Evolutionary conservation across 148 eudicot species (phyloP), one percentile per base, ranked within the genome.

Genomic region (Nepenthes mirabilis): DNA sequence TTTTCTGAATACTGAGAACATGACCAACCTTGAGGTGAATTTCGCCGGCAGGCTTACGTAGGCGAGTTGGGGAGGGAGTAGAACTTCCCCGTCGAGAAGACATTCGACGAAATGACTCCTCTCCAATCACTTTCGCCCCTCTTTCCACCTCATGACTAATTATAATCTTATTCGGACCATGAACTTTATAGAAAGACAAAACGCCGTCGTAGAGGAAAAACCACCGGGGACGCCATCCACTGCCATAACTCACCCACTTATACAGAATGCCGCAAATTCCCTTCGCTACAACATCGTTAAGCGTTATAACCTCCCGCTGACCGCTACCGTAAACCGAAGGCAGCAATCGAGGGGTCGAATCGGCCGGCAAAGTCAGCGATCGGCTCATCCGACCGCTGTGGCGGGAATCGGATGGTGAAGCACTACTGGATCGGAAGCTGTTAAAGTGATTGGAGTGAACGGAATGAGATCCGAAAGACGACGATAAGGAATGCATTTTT

Each of bases 241-340:
- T 80, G 1, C 89, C 89, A 45, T 75, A 80, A 69, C 80, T 83
- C 60, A 80, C 89, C 89, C 89, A 83, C 55, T 83, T 83, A 56
- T 80, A 67, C 62, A 83, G 59, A 11, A 80, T 57, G n/a, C 89
- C 89, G 9, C 65, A 70, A 8, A 83, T 72, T 0, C 83, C 85
- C 62, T 70, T 74, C 14, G 79, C 89, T 2, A 65, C 79, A 3
- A 80, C 57, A 52, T 80, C 77, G 43, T 77, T 77, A 9, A 79
- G 65, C 70, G 65, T 77, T 57, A 70, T 54, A 14, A 43, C 63
- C 4, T 60, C 55, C 1, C 37, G 48, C 5, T 53, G 35, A 52
- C 34, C 6, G 58, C 34, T 35, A 33, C 34, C 7, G 0, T 11
- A 61, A 14, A 47, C 12, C 43, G 55, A 37, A 34, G 58, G 49